Percentiles rank a stretch among this genome's conserved stretches.
phyloP scores from a whole-genome alignment of 169 alveolate genomes.

The Plasmodium malariae region DNA sequence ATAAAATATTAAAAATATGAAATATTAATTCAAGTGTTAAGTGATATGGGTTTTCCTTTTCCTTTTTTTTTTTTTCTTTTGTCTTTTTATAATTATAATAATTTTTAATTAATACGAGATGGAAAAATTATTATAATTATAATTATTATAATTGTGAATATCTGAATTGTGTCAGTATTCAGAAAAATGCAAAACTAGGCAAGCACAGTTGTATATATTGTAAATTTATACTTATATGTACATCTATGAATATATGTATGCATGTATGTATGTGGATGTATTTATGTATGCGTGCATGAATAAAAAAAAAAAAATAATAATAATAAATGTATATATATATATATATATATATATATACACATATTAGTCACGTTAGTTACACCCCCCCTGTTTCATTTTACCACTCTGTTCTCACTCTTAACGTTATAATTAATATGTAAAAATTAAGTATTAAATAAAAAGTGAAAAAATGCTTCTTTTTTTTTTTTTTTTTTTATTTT shows the following conservation, averaged over 20 bases:
- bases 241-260: not conserved
- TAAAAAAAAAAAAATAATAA: not conserved
- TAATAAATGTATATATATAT: no score
- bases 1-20: no score
- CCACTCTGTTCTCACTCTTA: not conserved
- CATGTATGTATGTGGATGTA: constrained; percentile 10
- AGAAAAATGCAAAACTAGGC: not conserved
- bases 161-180: no score
- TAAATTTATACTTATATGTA: no score
- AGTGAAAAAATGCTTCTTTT: not conserved
- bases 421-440: not conserved
- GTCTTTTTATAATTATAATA: no score
- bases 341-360: not conserved
- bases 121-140: no score
- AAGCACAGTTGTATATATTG: not conserved
- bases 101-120: no score
- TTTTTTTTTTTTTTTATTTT: no score
- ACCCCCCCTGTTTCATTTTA: not conserved
- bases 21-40: no score
- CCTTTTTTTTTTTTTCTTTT: no score
- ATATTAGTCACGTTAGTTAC: not conserved
- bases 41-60: no score
- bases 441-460: not conserved
- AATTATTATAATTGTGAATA: no score
- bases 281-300: constrained; percentile 6